A percentile compares a stretch with the other conserved stretches of the same genome.
phyloP scores from a whole-genome alignment of 352 stramenopile species.

The Peronospora destructor region DNA sequence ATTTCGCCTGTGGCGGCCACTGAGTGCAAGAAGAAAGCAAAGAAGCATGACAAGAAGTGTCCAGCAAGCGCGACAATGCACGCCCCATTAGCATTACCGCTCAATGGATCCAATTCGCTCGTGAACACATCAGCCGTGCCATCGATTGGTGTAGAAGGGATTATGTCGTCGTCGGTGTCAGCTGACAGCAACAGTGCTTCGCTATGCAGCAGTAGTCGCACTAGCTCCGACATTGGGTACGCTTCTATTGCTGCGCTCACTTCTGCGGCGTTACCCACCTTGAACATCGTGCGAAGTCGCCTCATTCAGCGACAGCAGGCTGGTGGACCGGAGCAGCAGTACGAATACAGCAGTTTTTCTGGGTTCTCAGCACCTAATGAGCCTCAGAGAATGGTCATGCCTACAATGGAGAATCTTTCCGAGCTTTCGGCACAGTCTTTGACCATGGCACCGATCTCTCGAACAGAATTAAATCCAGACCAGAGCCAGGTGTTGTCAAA shows the following conservation, averaged over 20 bases:
- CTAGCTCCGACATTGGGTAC: slow-evolving; percentile 21
- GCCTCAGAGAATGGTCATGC: slow-evolving; percentile 6
- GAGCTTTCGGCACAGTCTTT: slow-evolving; percentile 20
- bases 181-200: slow-evolving; percentile 10
- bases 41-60: slow-evolving; percentile 55
- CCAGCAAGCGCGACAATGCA: slow-evolving; percentile 22
- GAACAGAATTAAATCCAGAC: slow-evolving; percentile 17
- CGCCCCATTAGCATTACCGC: slow-evolving; percentile 17
- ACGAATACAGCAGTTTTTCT: slow-evolving; percentile 25
- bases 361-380: slow-evolving; percentile 17
- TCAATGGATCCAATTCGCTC: slow-evolving; percentile 11
- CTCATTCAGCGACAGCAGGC: slow-evolving; percentile 49
- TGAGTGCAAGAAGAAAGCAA: slow-evolving; percentile 66
- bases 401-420: slow-evolving; percentile 21
- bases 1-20: slow-evolving; percentile 63
- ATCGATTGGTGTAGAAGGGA: slow-evolving; percentile 9
- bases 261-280: slow-evolving; percentile 35
- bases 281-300: slow-evolving; percentile 59
- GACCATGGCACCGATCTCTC: slow-evolving; percentile 15
- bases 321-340: slow-evolving; percentile 18
- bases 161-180: slow-evolving; percentile 10
- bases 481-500: slow-evolving; percentile 36
- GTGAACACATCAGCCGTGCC: slow-evolving; percentile 11
- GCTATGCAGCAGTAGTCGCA: slow-evolving; percentile 22
- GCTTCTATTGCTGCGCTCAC: slow-evolving; percentile 22